phyloP scores from a whole-genome alignment of 2,329 filamentous ascomycete genomes.

The Penicillium verrucosum region DNA sequence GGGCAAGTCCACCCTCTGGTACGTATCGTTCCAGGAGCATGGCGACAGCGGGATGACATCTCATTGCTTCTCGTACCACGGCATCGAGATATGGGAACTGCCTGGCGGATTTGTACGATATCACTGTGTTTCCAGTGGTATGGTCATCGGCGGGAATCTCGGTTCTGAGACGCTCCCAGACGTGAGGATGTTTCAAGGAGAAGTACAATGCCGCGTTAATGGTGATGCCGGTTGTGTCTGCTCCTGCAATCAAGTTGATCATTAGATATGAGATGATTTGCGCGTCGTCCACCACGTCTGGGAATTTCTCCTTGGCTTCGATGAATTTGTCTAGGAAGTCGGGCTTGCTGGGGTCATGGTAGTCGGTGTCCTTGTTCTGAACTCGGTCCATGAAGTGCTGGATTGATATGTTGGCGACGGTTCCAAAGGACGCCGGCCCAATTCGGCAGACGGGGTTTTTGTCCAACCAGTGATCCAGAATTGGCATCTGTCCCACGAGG shows the following conservation, averaged over 20 bases:
- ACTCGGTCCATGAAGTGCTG: slow-evolving; percentile 16
- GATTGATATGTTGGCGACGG: slow-evolving; percentile 20
- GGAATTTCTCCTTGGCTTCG: slow-evolving; percentile 33
- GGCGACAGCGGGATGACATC: slow-evolving; percentile 49
- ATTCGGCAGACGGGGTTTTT: slow-evolving; percentile 27
- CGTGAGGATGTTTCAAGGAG: slow-evolving; percentile 15
- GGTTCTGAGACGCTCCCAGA: slow-evolving; percentile 11
- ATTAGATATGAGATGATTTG: slow-evolving; percentile 37
- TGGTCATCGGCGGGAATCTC: slow-evolving; percentile 12
- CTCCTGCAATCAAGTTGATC: slow-evolving; percentile 36
- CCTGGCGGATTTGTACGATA: slow-evolving; percentile 17
- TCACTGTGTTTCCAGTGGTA: slow-evolving; percentile 1
- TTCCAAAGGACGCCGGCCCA: slow-evolving; percentile 20
- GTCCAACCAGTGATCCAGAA: slow-evolving; percentile 26
- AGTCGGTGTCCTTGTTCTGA: slow-evolving; percentile 10
- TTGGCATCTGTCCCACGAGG: slow-evolving; percentile 24
- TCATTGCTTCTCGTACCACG: slow-evolving; percentile 51
- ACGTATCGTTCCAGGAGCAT: slow-evolving; percentile 52
- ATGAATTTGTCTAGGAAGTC: slow-evolving; percentile 45
- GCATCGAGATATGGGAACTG: slow-evolving; percentile 47
- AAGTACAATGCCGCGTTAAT: slow-evolving; percentile 28
- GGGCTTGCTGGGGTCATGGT: slow-evolving; percentile 13
- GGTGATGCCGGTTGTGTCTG: slow-evolving; percentile 38
- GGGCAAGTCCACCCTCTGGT: slow-evolving; percentile 31
- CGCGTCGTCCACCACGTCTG: slow-evolving; percentile 36